Evolutionary conservation across 2,329 filamentous ascomycete genomes (phyloP), one percentile per base, ranked within the genome.

Genomic region (Aspergillus proliferans): DNA sequence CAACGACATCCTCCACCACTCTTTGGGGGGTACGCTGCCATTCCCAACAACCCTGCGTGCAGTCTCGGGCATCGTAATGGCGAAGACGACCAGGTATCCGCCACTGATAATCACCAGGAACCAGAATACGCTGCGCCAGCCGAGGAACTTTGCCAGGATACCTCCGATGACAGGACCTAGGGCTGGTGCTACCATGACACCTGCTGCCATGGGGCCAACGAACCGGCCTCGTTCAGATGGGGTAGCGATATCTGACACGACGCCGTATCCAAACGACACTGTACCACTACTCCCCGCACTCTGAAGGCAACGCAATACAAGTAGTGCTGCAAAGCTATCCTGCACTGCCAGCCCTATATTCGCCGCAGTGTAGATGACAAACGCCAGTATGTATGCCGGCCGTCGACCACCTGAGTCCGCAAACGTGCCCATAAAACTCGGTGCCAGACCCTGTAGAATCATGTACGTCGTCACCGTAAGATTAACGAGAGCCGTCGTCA

Each of bases 301-400:
- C 51, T 69, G 66, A 2, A 69, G 12, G 43, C 58, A 63, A 33
- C 66, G 52, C n/a, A 69, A 53, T 3, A 64, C 50, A 7, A 68
- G 30, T 12, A 69, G 46, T 5, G 63, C 59, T 1, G 61, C 49
- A 33, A 60, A 68, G 22, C 50, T 60, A 14, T 56, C 47, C 33
- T 67, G 63, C 9, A 67, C 36, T 2, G 65, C 62, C 5, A 68
- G 55, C 3, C 63, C 65, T 36, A 68, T 51, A 45, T 67, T 68
- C 8, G 64, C 62, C 10, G 53, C 53, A 4, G 62, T 57, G 46
- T 67, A 69, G 19, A 66, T 47, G 5, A 52, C 41, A 28, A 69
- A 60, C 2, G 55, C 55, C 9, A 61, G 40, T 15, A 66, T 57
- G 45, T 62, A 67, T 1, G 60, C 59, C 3, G 60, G 63, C 1